Conservation (phyloP, 208 protist species). For the Leishmania major region DNA sequence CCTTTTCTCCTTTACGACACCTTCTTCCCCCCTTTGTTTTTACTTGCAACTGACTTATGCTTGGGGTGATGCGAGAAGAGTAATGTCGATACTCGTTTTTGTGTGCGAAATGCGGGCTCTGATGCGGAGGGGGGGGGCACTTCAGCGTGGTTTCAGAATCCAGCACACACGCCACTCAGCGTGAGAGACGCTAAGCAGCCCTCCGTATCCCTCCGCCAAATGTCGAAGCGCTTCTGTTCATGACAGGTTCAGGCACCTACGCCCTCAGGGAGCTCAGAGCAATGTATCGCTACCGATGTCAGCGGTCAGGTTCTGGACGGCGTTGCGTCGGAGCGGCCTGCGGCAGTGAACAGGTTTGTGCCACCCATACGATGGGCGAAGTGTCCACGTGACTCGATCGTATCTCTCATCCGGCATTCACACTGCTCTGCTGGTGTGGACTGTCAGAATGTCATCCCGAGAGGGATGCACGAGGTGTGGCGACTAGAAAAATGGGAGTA, state of each 20-base stretch:
- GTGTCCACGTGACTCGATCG: background rate
- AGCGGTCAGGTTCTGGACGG: background rate
- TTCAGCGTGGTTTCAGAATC: background rate
- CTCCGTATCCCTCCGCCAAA: background rate
- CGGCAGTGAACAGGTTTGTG: background rate
- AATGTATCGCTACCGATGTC: background rate
- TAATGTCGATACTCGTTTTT: background rate
- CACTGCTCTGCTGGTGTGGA: background rate
- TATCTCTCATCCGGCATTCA: background rate
- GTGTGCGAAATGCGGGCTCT: background rate
- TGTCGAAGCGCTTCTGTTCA: background rate
- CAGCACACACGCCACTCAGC: background rate
- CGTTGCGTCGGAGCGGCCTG: background rate
- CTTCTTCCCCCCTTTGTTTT: background rate
- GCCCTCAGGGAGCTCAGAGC: background rate
- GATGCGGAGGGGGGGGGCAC: background rate
- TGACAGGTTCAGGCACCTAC: background rate
- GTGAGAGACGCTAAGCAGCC: background rate
- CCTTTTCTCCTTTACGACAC: background rate
- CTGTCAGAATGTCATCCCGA: background rate
- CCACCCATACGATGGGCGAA: background rate
- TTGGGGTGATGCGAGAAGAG: background rate
- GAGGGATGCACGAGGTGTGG: background rate
- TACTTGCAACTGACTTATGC: background rate
- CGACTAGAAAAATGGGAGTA: background rate